These are phyloP conservation scores for Oligophagozyma castellii DNA, from an alignment of 1,139 yeast species.

Conservation along the genomic window DNA sequence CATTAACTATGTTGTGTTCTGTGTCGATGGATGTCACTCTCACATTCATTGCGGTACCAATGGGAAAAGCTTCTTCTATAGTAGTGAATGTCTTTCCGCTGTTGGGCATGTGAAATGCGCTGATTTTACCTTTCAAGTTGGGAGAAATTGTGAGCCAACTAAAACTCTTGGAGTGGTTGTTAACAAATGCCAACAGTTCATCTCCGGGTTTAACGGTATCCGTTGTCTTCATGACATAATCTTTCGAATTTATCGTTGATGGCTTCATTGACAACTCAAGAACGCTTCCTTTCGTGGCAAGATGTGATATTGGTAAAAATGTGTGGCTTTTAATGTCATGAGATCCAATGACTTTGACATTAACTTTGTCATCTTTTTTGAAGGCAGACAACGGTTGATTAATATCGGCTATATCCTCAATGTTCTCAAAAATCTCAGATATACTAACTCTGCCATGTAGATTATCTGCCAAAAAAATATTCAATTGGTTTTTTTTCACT, in stretches of 20 bases:
- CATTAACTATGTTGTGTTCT: constrained; percentile 37
- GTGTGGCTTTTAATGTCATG: constrained; percentile 63
- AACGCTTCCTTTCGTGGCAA: constrained; percentile 39
- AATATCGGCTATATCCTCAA: constrained; percentile 42
- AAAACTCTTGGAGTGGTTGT: constrained; percentile 43
- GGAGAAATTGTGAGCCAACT: constrained; percentile 67
- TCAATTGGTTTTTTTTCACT: constrained; percentile 61
- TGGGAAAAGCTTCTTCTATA: constrained; percentile 44
- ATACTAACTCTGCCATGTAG: constrained; percentile 71
- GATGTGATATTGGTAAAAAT: constrained; percentile 57
- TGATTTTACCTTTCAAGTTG: constrained; percentile 49
- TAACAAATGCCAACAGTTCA: constrained; percentile 48
- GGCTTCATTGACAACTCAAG: constrained; percentile 53
- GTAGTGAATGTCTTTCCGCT: constrained; percentile 30
- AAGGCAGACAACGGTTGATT: constrained; percentile 49
- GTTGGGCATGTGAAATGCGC: constrained; percentile 51
- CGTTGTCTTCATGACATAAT: constrained; percentile 27
- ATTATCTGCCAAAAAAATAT: constrained; percentile 65
- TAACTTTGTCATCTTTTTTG: constrained; percentile 42
- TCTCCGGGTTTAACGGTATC: constrained; percentile 44
- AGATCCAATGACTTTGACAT: constrained; percentile 61
- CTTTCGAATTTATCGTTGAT: constrained; percentile 31
- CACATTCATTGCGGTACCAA: constrained; percentile 58
- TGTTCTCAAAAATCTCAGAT: constrained; percentile 49
- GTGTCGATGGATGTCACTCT: constrained; percentile 41